phyloP scores from a whole-genome alignment of 2,329 filamentous ascomycete species.

The Hypocreales sp. region DNA sequence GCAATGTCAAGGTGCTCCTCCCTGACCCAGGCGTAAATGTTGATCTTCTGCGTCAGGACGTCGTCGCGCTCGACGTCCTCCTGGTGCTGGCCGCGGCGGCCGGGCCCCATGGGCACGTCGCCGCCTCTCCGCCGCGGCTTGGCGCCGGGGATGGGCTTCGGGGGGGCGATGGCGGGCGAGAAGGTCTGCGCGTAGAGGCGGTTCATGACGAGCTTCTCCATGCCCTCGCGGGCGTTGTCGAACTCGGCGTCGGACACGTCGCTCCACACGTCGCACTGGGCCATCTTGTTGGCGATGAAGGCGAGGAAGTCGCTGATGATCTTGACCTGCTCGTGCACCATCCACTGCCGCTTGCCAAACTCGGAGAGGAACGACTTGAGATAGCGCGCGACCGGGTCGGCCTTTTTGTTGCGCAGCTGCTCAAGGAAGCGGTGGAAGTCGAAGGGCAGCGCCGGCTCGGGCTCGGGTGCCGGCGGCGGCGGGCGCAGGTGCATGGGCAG shows the following conservation, averaged over 20 bases:
- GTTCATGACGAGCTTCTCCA: conserved; percentile 99
- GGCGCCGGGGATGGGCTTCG: conserved; percentile 54
- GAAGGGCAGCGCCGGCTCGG: conserved; percentile 77
- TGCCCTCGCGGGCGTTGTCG: conserved; percentile 93
- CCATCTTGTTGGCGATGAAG: conserved; percentile 98
- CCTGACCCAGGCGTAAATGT: conserved; percentile 88
- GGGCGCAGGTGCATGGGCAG: conserved; percentile 42
- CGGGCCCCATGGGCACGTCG: conserved; percentile 58
- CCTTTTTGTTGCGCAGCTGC: conserved; percentile 87
- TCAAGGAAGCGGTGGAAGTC: conserved; percentile 97
- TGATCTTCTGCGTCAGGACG: conserved; percentile 89
- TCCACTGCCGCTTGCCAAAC: conserved; percentile 97
- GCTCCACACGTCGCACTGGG: conserved; percentile 88
- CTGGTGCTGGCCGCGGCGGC: conserved; percentile 88
- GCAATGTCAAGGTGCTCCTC: conserved; percentile 92
- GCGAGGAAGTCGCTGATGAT: conserved; percentile 93
- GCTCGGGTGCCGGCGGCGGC: conserved; percentile 57
- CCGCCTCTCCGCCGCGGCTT: conserved; percentile 54
- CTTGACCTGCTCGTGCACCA: conserved; percentile 98
- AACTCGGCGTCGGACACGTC: conserved; percentile 94
- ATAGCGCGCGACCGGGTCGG: conserved; percentile 94
- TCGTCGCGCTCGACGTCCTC: conserved; percentile 96
- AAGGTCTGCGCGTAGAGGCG: conserved; percentile 90
- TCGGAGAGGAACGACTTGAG: conserved; percentile 87
- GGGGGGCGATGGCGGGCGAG: conserved; percentile 77